Base-by-base conservation (phyloP, 75 land plant species). In the Pinus tabuliformis region DNA sequence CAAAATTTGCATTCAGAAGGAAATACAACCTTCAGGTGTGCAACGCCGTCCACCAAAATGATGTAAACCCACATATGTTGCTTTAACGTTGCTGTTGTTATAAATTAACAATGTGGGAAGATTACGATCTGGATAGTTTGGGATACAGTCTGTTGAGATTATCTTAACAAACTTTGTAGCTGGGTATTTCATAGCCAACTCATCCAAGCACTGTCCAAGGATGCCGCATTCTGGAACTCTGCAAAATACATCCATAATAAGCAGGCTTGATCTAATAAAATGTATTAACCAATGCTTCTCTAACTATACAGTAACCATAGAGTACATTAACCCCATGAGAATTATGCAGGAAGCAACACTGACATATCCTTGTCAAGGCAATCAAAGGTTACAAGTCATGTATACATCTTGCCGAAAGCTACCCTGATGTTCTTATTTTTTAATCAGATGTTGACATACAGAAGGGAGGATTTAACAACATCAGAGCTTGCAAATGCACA, bases 141-240 rank as follows among this genome's bases (percentile, higher is more conserved):
- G 92, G 42, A 96, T 96, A 84, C 99, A 96, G 17, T 96, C 99
- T 12, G 99, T 96, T n/a, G 99, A 94, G 56, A 96, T 88, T 36
- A 96, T 96, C 73, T 94, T 96, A 24, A 94, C 95, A 87, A 96
- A 96, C 76, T 96, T 96, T 17, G 99, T 96, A 2, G 81, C 85
- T 21, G 99, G 87, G 70, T 96, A 96, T 86, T 83, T 91, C 18
- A 70, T 68, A 45, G 99, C 95, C 73, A 96, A 73, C 73, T 90
- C 98, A 70, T 96, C 93, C 81, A 96, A 62, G 82, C 95, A 92
- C 60, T 81, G 83, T 75, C 84, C 77, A n/a, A 96, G 90, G 70
- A 94, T 8, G 15, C 68, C 81, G 60, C 98, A 94, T 70, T 89
- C 99, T 58, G 89, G 84, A 36, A 89, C 64, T 73, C 99, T 96